Base-by-base conservation (phyloP, 306 rosid species). In the Pterocarpus macrocarpus region DNA sequence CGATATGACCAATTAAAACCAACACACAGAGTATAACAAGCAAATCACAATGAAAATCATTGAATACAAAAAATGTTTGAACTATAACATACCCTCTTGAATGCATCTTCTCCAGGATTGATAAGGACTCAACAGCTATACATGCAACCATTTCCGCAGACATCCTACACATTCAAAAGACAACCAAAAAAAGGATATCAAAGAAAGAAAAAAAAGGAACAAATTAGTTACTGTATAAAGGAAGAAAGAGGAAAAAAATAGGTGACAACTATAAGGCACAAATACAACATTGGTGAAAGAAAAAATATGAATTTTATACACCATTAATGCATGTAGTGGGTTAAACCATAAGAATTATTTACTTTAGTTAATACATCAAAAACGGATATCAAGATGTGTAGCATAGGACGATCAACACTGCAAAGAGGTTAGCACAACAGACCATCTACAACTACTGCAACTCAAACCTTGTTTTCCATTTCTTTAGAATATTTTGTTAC, bases 21-120 rank as follows among this genome's bases (percentile, higher is more conserved):
- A 13, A 58, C 5, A 1, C 41, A 38, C 41, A 35, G 13, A 7
- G 4, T 32, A 22, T 12, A 39, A 55, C 12, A 30, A 67, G 62
- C 35, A 52, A 52, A 52, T 52, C 17, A 52, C 0, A 2, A 52
- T 14, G 16, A 52, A n/a, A 52, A 52, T 13, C 53, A 47, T 45
- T 17, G 30, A 56, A 12, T 53, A 53, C 16, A 14, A 22, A 76
- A 76, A 28, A 8, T 16, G 13, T 4, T 78, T 12, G 6, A 35
- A 32, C 69, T 43, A 76, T 28, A 61, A 83, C 90, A 85, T 89
- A 95, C 99, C 99, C 99, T 81, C 88, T 90, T 0, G 87, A 86
- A 59, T 95, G 99, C 95, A 95, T 93, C 87, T 92, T 95, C 90
- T 95, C 99, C 56, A 95, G 85, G 58, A 95, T 95, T 16, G 99